Percentiles rank a stretch among this genome's conserved stretches.
Evolutionary conservation across 306 rosid species (phyloP).

Genomic region (Cicer bijugum): DNA sequence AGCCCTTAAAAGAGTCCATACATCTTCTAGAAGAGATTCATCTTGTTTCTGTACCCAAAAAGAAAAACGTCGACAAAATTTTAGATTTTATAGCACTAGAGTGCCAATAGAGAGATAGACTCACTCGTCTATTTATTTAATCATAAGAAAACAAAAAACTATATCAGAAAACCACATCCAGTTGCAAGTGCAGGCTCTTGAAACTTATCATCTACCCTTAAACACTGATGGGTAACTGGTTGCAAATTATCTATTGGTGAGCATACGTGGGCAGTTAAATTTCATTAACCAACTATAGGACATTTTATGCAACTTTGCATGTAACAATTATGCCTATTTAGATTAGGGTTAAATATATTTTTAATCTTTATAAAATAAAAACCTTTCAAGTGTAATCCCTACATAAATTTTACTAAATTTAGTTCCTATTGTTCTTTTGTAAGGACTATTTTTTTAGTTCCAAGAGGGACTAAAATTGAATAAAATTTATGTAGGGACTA

Average conservation of each 20-base stretch:
- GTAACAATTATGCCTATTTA: slow-evolving; percentile 5
- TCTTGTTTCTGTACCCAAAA: slow-evolving; percentile 80
- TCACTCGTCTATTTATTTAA: slow-evolving; percentile 26
- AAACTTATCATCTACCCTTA: slow-evolving; percentile 35
- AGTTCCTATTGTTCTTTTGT: not conserved
- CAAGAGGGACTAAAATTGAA: not conserved
- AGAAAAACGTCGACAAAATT: slow-evolving; percentile 13
- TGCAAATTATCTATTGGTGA: not conserved
- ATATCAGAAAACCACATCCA: slow-evolving; percentile 27
- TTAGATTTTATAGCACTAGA: slow-evolving; percentile 27
- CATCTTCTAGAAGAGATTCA: slow-evolving; percentile 94
- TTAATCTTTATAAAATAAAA: not conserved
- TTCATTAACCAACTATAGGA: slow-evolving; percentile 20
- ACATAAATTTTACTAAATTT: not conserved
- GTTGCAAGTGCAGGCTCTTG: slow-evolving; percentile 8
- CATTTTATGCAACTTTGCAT: slow-evolving; percentile 19
- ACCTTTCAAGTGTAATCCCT: not conserved
- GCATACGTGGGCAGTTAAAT: slow-evolving; percentile 23
- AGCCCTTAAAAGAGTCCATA: slow-evolving; percentile 94
- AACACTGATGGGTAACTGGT: slow-evolving; percentile 19
- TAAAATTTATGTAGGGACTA: not conserved
- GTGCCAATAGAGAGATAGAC: slow-evolving; percentile 13
- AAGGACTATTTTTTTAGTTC: not conserved
- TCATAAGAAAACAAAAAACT: slow-evolving; percentile 3
- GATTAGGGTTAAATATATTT: not conserved